Evolutionary conservation across 2,329 filamentous ascomycete species (phyloP).

Genomic region (Daldinia sp.): DNA sequence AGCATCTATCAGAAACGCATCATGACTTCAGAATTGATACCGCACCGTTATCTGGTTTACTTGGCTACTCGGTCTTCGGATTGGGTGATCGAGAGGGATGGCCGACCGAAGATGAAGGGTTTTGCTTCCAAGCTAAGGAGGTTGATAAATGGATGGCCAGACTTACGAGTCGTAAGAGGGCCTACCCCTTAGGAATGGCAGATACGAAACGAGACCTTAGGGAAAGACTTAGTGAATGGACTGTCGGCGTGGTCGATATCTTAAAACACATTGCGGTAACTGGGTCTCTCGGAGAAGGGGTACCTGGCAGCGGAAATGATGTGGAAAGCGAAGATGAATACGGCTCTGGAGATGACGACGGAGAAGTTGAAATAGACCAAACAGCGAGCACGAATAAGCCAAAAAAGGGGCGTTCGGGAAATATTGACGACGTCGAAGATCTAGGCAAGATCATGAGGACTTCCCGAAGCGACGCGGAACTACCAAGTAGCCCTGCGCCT

Average conservation of each 20-base stretch:
- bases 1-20: slow-evolving; percentile 91
- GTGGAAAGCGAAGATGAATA: slow-evolving; percentile 87
- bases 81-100: slow-evolving; percentile 92
- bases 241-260: slow-evolving; percentile 77
- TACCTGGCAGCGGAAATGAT: slow-evolving; percentile 83
- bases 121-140: slow-evolving; percentile 91
- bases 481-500: slow-evolving; percentile 56
- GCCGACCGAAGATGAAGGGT: slow-evolving; percentile 90
- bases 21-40: slow-evolving; percentile 98
- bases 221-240: slow-evolving; percentile 80
- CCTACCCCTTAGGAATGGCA: slow-evolving; percentile 88
- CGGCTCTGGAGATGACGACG: slow-evolving; percentile 67
- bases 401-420: slow-evolving; percentile 58
- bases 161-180: slow-evolving; percentile 85
- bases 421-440: slow-evolving; percentile 86
- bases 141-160: slow-evolving; percentile 98
- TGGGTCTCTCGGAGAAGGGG: slow-evolving; percentile 71
- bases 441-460: slow-evolving; percentile 74
- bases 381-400: slow-evolving; percentile 57
- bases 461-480: slow-evolving; percentile 54
- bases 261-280: slow-evolving; percentile 73
- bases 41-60: slow-evolving; percentile 77
- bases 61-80: slow-evolving; percentile 94
- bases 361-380: slow-evolving; percentile 63
- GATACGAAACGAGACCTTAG: slow-evolving; percentile 82